phyloP scores from a whole-genome alignment of 1,139 yeast genomes.

The Taphrina wiesneri region DNA sequence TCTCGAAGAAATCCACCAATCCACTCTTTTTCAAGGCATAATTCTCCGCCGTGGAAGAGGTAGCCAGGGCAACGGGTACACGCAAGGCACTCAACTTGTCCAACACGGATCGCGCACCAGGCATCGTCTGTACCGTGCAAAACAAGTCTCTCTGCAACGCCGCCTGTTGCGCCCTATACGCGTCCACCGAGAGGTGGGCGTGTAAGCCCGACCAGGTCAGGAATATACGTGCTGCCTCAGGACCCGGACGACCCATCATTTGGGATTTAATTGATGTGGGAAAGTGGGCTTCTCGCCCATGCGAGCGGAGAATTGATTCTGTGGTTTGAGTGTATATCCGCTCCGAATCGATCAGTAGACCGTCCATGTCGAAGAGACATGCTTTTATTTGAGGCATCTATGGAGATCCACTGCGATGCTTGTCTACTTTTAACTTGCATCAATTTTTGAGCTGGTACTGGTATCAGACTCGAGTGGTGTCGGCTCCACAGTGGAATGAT shows the following conservation, averaged over 20 bases:
- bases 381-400: slow-evolving; percentile 56
- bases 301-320: slow-evolving; percentile 60
- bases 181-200: slow-evolving; percentile 62
- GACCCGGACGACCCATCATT: slow-evolving; percentile 89
- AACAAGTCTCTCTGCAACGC: slow-evolving; percentile 61
- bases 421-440: no score
- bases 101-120: slow-evolving; percentile 78
- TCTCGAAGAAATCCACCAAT: slow-evolving; percentile 62
- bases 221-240: slow-evolving; percentile 62
- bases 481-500: no score
- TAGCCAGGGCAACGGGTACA: slow-evolving; percentile 88
- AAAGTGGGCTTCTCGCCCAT: slow-evolving; percentile 67
- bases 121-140: slow-evolving; percentile 66
- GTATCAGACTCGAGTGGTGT: no score
- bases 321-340: slow-evolving; percentile 77
- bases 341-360: slow-evolving; percentile 85
- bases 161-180: slow-evolving; percentile 56
- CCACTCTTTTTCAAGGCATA: slow-evolving; percentile 63
- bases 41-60: slow-evolving; percentile 69
- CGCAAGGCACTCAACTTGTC: slow-evolving; percentile 52
- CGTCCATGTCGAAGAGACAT: slow-evolving; percentile 82
- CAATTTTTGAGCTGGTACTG: no score
- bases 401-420: neutral
- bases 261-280: slow-evolving; percentile 88
- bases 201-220: slow-evolving; percentile 63